Conservation (phyloP, 108 stramenopile genomes). For the Nitzschia sp. region DNA sequence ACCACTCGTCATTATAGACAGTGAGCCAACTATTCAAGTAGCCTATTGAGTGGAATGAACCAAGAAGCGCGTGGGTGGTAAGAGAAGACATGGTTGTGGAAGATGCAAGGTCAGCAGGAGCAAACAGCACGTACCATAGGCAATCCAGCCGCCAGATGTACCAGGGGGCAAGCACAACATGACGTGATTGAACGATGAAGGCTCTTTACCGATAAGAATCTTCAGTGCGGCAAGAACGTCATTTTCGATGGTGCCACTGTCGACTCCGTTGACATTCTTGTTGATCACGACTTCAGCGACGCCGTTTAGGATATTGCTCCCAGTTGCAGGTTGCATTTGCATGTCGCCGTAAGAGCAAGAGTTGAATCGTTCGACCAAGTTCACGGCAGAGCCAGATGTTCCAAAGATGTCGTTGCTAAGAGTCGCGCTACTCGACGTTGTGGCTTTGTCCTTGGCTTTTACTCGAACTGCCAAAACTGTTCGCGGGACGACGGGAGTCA, state of each 20-base stretch:
- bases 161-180: constrained; percentile 51
- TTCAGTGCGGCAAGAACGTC: background rate
- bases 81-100: background rate
- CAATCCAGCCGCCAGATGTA: constrained; percentile 16
- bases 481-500: background rate
- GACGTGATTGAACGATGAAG: constrained; percentile 13
- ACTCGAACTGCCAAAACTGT: constrained; percentile 35
- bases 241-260: background rate
- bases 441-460: constrained; percentile 2
- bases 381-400: constrained; percentile 11
- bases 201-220: background rate
- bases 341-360: constrained; percentile 25
- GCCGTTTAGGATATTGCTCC: constrained; percentile 21
- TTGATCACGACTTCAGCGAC: constrained; percentile 8
- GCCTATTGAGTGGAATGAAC: constrained; percentile 16
- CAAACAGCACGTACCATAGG: background rate
- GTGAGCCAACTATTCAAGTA: constrained; percentile 48
- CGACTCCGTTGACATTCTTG: background rate
- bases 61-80: background rate
- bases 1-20: constrained; percentile 64
- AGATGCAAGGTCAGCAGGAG: background rate
- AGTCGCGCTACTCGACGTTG: background rate
- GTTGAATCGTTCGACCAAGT: constrained; percentile 14
- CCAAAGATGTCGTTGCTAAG: constrained; percentile 31
- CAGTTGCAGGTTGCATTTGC: background rate